Conservation (phyloP, 192 early-diverging fungal genomes). For the Mortierella antarctica region DNA sequence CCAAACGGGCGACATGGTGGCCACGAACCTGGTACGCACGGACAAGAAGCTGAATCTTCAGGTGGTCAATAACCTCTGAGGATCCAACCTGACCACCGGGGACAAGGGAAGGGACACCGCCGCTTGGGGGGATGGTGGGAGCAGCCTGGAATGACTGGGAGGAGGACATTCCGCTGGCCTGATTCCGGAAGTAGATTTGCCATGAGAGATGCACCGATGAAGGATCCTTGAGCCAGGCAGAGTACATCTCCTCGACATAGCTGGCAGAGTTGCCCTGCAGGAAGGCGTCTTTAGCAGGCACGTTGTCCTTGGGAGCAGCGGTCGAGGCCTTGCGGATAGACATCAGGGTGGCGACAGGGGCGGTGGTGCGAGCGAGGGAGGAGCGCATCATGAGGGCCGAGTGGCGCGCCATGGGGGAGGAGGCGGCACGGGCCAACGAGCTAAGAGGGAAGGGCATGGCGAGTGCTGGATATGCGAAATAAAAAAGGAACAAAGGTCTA, state of each 20-base stretch:
- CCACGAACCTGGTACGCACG: constrained; percentile 97
- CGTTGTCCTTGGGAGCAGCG: constrained; percentile 26
- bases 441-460: constrained; percentile 45
- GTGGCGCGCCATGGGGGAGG: constrained; percentile 15
- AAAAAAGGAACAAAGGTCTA: not conserved
- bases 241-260: constrained; percentile 98
- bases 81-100: constrained; percentile 58
- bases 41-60: constrained; percentile 97
- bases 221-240: constrained; percentile 91
- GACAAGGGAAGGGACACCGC: constrained; percentile 66
- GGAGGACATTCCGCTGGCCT: constrained; percentile 70
- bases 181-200: constrained; percentile 95
- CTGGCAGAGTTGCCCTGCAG: constrained; percentile 84
- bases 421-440: constrained; percentile 29
- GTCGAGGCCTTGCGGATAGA: constrained; percentile 40
- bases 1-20: constrained; percentile 94
- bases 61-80: constrained; percentile 89
- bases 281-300: constrained; percentile 82
- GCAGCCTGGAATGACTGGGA: constrained; percentile 84
- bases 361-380: constrained; percentile 23
- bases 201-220: constrained; percentile 93
- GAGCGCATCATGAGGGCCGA: constrained; percentile 37
- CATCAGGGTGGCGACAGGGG: constrained; percentile 28
- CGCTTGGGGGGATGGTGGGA: constrained; percentile 80
- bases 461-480: not conserved